A percentile compares a stretch with the other conserved stretches of the same genome.
These are phyloP conservation scores for Rasamsonia emersonii DNA, from an alignment of 2,329 filamentous ascomycete genomes.

Conservation along the genomic window DNA sequence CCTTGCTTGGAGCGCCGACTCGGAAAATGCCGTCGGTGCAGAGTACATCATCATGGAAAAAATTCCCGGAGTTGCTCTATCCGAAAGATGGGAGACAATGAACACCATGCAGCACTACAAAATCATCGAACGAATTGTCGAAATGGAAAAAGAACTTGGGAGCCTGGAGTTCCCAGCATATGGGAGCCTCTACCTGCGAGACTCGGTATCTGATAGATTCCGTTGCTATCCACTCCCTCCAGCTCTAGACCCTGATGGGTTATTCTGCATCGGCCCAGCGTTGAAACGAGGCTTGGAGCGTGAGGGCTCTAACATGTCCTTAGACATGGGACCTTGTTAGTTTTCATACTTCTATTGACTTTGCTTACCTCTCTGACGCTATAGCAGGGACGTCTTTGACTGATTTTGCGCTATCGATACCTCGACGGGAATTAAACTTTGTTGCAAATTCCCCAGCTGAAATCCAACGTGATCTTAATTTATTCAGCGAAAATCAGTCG, in stretches of 20 bases:
- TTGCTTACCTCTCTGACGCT: slow-evolving; percentile 6
- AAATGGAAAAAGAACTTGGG: slow-evolving; percentile 17
- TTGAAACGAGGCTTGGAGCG: slow-evolving; percentile 7
- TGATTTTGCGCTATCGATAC: slow-evolving; percentile 12
- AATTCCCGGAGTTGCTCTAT: slow-evolving; percentile 22
- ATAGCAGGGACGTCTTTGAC: slow-evolving; percentile 9
- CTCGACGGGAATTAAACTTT: slow-evolving; percentile 9
- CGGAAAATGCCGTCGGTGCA: slow-evolving; percentile 25
- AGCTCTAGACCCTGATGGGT: slow-evolving; percentile 10
- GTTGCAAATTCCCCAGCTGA: slow-evolving; percentile 1
- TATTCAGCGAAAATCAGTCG: slow-evolving; percentile 11
- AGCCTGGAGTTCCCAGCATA: slow-evolving; percentile 24
- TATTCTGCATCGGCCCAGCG: slow-evolving; percentile 13
- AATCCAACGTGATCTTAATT: slow-evolving; percentile 11
- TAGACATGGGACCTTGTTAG: slow-evolving; percentile 12
- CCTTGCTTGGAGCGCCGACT: slow-evolving; percentile 22
- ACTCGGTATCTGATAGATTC: slow-evolving; percentile 8
- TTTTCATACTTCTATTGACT: slow-evolving; percentile 2
- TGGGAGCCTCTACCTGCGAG: slow-evolving; percentile 21
- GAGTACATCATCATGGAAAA: slow-evolving; percentile 37
- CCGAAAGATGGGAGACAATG: slow-evolving; percentile 23
- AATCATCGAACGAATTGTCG: slow-evolving; percentile 17
- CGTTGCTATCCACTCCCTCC: slow-evolving; percentile 6
- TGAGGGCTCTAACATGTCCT: not conserved
- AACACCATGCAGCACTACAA: slow-evolving; percentile 12